Conservation (phyloP, 1,139 yeast genomes). For the Suhomyces choctaworum region DNA sequence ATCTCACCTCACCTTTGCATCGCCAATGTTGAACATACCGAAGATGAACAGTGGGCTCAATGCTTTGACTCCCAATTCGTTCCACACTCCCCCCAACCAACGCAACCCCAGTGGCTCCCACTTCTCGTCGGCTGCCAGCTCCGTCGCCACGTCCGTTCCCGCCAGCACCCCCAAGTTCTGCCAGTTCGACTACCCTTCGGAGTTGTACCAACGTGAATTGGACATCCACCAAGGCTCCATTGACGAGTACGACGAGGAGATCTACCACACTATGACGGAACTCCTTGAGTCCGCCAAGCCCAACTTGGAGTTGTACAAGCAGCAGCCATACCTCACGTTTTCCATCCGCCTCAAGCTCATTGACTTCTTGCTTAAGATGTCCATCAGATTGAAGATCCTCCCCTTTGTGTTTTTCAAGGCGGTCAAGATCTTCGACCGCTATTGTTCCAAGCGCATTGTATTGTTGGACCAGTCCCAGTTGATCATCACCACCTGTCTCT, state of each 20-base stretch:
- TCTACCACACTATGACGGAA: conserved; percentile 43
- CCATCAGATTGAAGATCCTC: conserved; percentile 58
- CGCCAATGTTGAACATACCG: conserved; percentile 17
- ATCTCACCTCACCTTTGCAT: neutral
- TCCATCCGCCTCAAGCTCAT: conserved; percentile 51
- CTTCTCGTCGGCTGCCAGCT: conserved; percentile 1
- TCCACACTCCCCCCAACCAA: conserved; percentile 13
- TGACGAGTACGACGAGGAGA: conserved; percentile 55
- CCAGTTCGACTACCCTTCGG: conserved; percentile 48
- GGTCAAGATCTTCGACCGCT: conserved; percentile 61
- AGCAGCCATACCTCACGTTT: conserved; percentile 64
- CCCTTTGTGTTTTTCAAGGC: conserved; percentile 62
- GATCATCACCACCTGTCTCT: conserved; percentile 64
- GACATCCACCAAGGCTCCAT: conserved; percentile 46
- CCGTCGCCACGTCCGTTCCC: neutral
- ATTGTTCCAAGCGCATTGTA: conserved; percentile 64
- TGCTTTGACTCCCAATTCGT: conserved; percentile 13
- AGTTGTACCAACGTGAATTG: conserved; percentile 52
- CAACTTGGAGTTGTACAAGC: conserved; percentile 53
- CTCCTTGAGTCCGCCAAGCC: conserved; percentile 41
- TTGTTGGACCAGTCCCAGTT: conserved; percentile 62
- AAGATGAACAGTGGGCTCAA: conserved; percentile 10
- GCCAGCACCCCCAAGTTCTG: conserved; percentile 18
- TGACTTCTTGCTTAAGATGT: conserved; percentile 58
- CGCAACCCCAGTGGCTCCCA: conserved; percentile 5